phyloP scores from a whole-genome alignment of 2,329 filamentous ascomycete genomes.

The Teratosphaeriaceae sp. region DNA sequence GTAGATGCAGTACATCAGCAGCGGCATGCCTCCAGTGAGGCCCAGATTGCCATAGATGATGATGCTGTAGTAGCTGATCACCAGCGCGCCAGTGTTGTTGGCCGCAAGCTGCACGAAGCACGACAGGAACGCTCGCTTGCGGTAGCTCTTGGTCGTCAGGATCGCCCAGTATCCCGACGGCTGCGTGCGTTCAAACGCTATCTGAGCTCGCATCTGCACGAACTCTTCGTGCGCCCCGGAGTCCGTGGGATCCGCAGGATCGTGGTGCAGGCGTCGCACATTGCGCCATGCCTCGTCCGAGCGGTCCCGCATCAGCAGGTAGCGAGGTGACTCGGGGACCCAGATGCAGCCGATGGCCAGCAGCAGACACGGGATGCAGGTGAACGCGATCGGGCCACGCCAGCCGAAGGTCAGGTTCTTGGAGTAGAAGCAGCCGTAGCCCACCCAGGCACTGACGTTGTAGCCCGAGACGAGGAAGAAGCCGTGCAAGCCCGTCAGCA shows the following conservation, averaged over 20 bases:
- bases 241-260: conserved; percentile 3
- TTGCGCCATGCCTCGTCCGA: conserved; percentile 6
- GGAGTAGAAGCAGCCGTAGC: conserved; percentile 5
- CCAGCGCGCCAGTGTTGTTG: conserved; percentile 6
- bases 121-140: conserved; percentile 7
- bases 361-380: conserved; percentile 5
- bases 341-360: conserved; percentile 6
- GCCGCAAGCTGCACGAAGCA: conserved; percentile 8
- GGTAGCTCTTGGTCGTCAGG: conserved; percentile 5
- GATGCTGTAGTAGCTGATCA: conserved; percentile 7
- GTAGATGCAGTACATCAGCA: conserved; percentile 7
- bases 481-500: conserved; percentile 6
- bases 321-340: conserved; percentile 6
- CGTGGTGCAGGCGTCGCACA: conserved; percentile 5
- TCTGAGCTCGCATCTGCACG: conserved; percentile 5
- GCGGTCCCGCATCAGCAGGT: conserved; percentile 5
- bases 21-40: conserved; percentile 1
- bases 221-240: conserved; percentile 7
- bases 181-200: conserved; percentile 5
- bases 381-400: conserved; percentile 7
- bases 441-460: conserved; percentile 7
- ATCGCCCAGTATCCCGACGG: conserved; percentile 6
- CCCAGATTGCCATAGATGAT: conserved; percentile 7
- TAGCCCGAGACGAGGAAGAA: conserved; percentile 7
- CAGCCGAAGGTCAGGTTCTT: conserved; percentile 8